Conservation (phyloP, 2,329 filamentous ascomycete species). For the Cytospora mali region DNA sequence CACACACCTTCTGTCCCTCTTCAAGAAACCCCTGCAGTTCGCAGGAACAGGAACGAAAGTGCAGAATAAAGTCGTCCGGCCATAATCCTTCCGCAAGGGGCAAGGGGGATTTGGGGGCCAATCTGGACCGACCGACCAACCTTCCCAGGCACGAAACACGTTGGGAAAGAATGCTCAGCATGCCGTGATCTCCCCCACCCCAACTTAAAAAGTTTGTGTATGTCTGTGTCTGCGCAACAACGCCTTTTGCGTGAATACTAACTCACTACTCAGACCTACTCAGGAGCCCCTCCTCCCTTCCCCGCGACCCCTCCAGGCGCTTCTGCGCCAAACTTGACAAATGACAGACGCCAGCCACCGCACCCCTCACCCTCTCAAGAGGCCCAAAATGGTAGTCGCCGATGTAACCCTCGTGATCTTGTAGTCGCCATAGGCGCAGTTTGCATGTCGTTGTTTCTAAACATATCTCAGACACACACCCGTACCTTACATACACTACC, state of each 20-base stretch:
- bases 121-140: not conserved
- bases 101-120: not conserved
- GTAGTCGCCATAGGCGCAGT: not conserved
- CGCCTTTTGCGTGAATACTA: too few species aligned
- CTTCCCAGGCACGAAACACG: not conserved
- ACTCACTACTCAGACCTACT: too few species aligned
- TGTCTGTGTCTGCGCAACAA: too few species aligned
- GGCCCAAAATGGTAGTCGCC: not conserved
- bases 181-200: too few species aligned
- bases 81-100: not conserved
- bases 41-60: not conserved
- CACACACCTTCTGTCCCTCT: not conserved
- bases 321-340: not conserved
- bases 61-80: not conserved
- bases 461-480: conserved; percentile 13
- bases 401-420: conserved; percentile 11
- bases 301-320: not conserved
- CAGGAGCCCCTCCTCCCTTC: not conserved
- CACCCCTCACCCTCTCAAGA: not conserved
- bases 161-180: not conserved
- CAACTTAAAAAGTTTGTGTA: too few species aligned
- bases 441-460: conserved; percentile 11
- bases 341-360: not conserved
- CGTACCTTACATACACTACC: too few species aligned
- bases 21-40: not conserved